These are phyloP conservation scores for Adansonia grandidieri DNA, from an alignment of 441 rosid genomes.

Conservation along the genomic window DNA sequence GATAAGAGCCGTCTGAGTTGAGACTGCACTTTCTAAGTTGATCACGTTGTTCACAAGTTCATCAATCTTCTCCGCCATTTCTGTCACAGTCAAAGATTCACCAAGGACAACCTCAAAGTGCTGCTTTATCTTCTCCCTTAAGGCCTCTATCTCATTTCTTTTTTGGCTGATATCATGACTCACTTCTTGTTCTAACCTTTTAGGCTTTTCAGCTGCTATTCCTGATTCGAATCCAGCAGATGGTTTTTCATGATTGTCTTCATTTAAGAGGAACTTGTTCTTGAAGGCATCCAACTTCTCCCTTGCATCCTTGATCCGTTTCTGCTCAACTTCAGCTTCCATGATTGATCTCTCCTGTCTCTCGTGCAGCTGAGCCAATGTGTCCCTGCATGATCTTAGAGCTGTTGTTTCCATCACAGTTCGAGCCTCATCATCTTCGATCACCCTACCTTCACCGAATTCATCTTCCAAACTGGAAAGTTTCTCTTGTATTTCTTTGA, in stretches of 20 bases:
- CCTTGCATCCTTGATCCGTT: slow-evolving; percentile 52
- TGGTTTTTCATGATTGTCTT: slow-evolving; percentile 31
- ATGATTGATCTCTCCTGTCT: slow-evolving; percentile 60
- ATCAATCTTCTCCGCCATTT: slow-evolving; percentile 85
- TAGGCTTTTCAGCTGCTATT: slow-evolving; percentile 33
- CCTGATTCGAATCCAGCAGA: slow-evolving; percentile 27
- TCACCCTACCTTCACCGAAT: slow-evolving; percentile 65
- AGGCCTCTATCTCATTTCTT: slow-evolving; percentile 47
- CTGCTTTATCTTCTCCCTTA: slow-evolving; percentile 59
- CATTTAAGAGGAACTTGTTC: slow-evolving; percentile 38
- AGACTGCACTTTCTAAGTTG: slow-evolving; percentile 60
- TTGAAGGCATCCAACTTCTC: slow-evolving; percentile 60
- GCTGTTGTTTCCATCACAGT: slow-evolving; percentile 78
- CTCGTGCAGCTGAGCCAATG: slow-evolving; percentile 63
- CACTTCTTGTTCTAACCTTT: slow-evolving; percentile 42
- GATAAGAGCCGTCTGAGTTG: slow-evolving; percentile 67
- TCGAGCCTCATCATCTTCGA: slow-evolving; percentile 87
- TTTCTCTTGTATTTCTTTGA: slow-evolving; percentile 58
- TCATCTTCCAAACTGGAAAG: slow-evolving; percentile 71
- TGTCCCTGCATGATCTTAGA: slow-evolving; percentile 77
- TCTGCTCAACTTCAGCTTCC: slow-evolving; percentile 59
- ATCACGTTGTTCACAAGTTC: slow-evolving; percentile 83
- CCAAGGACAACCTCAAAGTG: slow-evolving; percentile 49
- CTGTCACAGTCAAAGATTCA: slow-evolving; percentile 56
- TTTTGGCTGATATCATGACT: slow-evolving; percentile 20